These are phyloP conservation scores for Hericium rajendrae DNA, from an alignment of 768 basidiomycete genomes.

Conservation along the genomic window DNA sequence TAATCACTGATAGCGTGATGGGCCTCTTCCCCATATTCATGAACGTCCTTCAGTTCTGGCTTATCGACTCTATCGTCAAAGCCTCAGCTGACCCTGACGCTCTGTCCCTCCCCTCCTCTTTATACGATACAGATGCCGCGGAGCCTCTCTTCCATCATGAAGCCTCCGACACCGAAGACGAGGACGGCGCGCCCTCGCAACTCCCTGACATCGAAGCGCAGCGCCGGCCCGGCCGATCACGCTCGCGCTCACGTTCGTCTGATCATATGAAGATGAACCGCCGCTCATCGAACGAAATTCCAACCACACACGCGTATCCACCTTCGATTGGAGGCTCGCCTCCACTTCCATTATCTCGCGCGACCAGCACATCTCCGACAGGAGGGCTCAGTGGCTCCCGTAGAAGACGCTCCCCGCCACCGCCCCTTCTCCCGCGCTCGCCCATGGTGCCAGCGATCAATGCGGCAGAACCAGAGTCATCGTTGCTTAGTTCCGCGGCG, in stretches of 20 bases:
- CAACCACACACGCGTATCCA: conserved; percentile 44
- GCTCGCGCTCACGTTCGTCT: conserved; percentile 17
- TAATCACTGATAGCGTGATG: conserved; percentile 52
- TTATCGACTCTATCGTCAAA: conserved; percentile 91
- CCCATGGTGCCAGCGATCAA: conserved; percentile 8
- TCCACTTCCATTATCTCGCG: conserved; percentile 22
- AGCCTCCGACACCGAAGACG: conserved; percentile 47
- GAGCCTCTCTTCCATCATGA: conserved; percentile 47
- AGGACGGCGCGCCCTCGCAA: conserved; percentile 21
- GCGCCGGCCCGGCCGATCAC: conserved; percentile 26
- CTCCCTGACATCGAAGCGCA: conserved; percentile 39
- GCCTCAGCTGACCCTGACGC: conserved; percentile 35
- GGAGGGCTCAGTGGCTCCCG: neutral
- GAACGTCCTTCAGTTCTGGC: conserved; percentile 90
- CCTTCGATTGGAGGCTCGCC: conserved; percentile 41
- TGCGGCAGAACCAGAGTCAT: neutral
- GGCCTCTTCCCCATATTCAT: conserved; percentile 83
- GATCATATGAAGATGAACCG: conserved; percentile 18
- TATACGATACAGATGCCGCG: conserved; percentile 35
- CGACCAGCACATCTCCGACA: conserved; percentile 17
- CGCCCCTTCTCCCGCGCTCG: conserved; percentile 15
- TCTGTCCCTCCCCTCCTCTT: conserved; percentile 28
- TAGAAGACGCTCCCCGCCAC: conserved; percentile 17
- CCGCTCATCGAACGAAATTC: conserved; percentile 5
- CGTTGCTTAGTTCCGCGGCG: conserved; percentile 1